Conservation (phyloP, 495 filamentous ascomycete species). For the Trichoderma virens region DNA sequence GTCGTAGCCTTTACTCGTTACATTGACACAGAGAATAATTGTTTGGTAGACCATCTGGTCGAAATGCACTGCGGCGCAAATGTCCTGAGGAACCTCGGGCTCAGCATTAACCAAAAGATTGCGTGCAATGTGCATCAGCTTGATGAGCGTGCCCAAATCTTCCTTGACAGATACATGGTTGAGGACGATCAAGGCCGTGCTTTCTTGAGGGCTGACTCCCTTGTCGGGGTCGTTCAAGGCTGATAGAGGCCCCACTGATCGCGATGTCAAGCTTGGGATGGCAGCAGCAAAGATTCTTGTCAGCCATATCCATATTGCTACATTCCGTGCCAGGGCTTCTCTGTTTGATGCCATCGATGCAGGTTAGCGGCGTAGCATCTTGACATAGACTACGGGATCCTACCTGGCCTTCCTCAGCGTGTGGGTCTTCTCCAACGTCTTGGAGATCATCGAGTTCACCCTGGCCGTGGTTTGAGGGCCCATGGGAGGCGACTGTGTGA, state of each 20-base stretch:
- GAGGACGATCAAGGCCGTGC: conserved; percentile 66
- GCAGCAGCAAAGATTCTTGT: conserved; percentile 29
- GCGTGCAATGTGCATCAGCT: conserved; percentile 72
- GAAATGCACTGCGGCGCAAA: conserved; percentile 70
- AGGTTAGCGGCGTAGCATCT: neutral
- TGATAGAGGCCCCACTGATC: conserved; percentile 30
- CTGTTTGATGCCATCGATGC: conserved; percentile 28
- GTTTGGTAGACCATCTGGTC: conserved; percentile 77
- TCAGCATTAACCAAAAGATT: conserved; percentile 74
- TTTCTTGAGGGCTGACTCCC: conserved; percentile 50
- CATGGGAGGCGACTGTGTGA: conserved; percentile 39
- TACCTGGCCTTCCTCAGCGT: conserved; percentile 46
- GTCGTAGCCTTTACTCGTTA: conserved; percentile 85
- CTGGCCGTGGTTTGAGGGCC: conserved; percentile 40
- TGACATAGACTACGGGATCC: conserved; percentile 3
- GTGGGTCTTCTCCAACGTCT: conserved; percentile 46
- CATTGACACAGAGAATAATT: conserved; percentile 75
- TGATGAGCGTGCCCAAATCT: conserved; percentile 77
- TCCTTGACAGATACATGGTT: conserved; percentile 68
- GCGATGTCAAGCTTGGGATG: conserved; percentile 28
- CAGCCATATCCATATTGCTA: conserved; percentile 67
- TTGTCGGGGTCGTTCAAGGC: conserved; percentile 31
- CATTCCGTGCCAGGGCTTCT: conserved; percentile 47
- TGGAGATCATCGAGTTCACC: conserved; percentile 41
- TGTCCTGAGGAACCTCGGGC: conserved; percentile 69